Evolutionary conservation across 129 eudicot species (phyloP), one percentile per base, ranked within the genome.

Genomic region (Tanacetum coccineum): DNA sequence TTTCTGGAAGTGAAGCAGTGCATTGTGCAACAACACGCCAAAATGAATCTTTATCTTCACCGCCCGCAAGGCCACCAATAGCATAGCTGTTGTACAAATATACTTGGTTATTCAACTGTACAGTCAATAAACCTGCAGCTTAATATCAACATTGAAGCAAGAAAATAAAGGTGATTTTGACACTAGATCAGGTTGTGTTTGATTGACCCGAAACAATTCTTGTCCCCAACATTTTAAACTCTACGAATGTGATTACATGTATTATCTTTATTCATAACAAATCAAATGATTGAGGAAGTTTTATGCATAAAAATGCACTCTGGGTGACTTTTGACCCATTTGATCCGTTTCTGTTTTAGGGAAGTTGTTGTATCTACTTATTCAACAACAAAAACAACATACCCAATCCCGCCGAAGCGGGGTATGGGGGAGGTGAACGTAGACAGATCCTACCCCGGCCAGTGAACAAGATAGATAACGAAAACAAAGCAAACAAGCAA

Each of bases 11-110:
- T 70, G 91, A 83, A 71, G 98, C 96, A 13, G 98, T 92, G 78
- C 98, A 92, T 81, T 92, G 98, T 44, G 98, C 98, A 78, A 92
- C 98, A 77, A 92, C 95, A 26, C 97, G 88, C 96, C 97, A 91
- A 81, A 91, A 91, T 72, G 97, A 87, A 81, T 91, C 97, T 78
- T 91, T 91, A 64, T 88, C 95, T 80, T 91, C 97, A 71, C 97
- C 97, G 58, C 97, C 97, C 57, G 97, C 85, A 76, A 92, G 98
- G 64, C 98, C 98, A 76, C 98, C 98, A 65, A 92, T 92, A 49
- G 98, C 98, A 76, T 92, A 92, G 78, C 98, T 92, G 91, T 74
- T 72, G 70, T 81, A 85, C 71, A 75, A 69, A 68, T 61, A 78
- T 67, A 83, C 48, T 67, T 21, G 45, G 69, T n/a, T 22, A 52